Conservation (phyloP, 108 stramenopile species). For the Pseudonitzschia delicatissima region DNA sequence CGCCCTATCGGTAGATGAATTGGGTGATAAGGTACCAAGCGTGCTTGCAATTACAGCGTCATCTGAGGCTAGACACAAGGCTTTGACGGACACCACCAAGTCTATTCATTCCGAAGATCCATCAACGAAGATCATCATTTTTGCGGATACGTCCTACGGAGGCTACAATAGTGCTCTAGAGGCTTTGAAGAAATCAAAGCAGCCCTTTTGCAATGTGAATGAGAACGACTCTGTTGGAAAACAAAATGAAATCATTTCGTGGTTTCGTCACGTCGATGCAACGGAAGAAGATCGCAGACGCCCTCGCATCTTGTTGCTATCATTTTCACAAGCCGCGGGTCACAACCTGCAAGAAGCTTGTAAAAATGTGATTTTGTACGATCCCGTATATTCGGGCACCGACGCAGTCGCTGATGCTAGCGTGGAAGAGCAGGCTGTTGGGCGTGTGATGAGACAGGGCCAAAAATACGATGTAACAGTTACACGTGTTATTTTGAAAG, state of each 20-base stretch:
- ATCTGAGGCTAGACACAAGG: constrained; percentile 34
- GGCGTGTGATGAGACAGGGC: constrained; percentile 65
- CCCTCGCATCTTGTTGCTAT: constrained; percentile 61
- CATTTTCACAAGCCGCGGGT: constrained; percentile 71
- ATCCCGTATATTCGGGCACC: constrained; percentile 58
- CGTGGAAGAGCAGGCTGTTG: constrained; percentile 73
- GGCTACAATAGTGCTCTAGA: constrained; percentile 5
- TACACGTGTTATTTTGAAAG: constrained; percentile 54
- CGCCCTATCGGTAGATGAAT: constrained; percentile 24
- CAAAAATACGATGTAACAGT: constrained; percentile 57
- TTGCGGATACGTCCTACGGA: constrained; percentile 47
- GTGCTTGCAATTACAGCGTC: constrained; percentile 54
- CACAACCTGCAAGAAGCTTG: constrained; percentile 73
- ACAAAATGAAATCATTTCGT: constrained; percentile 64
- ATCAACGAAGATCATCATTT: constrained; percentile 72
- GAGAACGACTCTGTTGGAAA: constrained; percentile 28
- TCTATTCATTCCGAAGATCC: constrained; percentile 44
- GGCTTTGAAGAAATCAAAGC: constrained; percentile 1
- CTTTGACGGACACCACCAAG: constrained; percentile 43
- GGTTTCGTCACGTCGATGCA: constrained; percentile 67
- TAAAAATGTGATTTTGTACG: constrained; percentile 64
- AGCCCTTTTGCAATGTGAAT: neutral
- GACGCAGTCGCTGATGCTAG: constrained; percentile 67
- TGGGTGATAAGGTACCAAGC: constrained; percentile 48
- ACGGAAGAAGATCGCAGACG: constrained; percentile 62